Conservation (phyloP, 73 alveolate species). For the Uronychia binucleata region DNA sequence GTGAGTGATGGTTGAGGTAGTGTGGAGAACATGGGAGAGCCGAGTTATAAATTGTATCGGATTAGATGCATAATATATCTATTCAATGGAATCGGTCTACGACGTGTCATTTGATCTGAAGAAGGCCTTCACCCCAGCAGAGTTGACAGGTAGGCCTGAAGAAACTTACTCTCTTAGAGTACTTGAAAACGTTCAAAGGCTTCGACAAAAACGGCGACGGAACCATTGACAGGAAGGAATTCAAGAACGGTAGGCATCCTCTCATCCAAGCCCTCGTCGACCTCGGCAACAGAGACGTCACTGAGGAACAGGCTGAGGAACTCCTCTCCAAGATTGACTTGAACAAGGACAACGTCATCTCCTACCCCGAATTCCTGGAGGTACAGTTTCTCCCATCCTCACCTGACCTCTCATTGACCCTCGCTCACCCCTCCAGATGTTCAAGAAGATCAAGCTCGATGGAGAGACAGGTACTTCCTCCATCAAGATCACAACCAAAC, state of each 20-base stretch:
- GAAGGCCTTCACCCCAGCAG: conserved; percentile 50
- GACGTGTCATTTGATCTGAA: conserved; percentile 51
- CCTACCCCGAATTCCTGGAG: conserved; percentile 47
- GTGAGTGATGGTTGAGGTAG: no score
- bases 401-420: not conserved
- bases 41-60: no score
- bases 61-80: not conserved
- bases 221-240: conserved; percentile 42
- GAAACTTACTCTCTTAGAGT: conserved; percentile 13
- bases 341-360: conserved; percentile 43
- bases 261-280: conserved; percentile 17
- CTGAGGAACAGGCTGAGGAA: conserved; percentile 31
- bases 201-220: conserved; percentile 51
- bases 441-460: conserved; percentile 12
- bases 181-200: conserved; percentile 37
- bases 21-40: no score
- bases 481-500: not conserved
- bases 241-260: conserved; percentile 2
- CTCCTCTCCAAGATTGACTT: conserved; percentile 39
- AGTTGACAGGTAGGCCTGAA: conserved; percentile 39
- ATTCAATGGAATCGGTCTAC: conserved; percentile 31
- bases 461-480: not conserved
- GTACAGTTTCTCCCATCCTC: not conserved
- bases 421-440: conserved; percentile 16
- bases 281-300: conserved; percentile 54